These are phyloP conservation scores for Phyllostachys edulis DNA, from an alignment of 176 grass and related monocot genomes.

Conservation along the genomic window DNA sequence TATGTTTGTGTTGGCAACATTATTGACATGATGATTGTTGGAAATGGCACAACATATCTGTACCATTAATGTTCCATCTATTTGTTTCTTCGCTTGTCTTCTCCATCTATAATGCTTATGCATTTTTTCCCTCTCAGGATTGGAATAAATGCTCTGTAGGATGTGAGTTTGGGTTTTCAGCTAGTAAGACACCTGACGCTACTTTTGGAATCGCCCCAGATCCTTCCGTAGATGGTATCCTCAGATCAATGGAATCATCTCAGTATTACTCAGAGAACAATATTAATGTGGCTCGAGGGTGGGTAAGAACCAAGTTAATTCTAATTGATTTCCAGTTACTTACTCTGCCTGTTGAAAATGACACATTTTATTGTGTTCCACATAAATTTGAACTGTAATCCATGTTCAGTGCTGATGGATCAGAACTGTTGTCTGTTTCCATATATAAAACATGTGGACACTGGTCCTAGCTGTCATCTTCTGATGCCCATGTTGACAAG, in stretches of 20 bases:
- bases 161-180: slow-evolving; percentile 74
- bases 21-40: slow-evolving; percentile 1
- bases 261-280: slow-evolving; percentile 95
- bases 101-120: slow-evolving; percentile 19
- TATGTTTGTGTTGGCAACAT: neutral
- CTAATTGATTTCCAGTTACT: slow-evolving; percentile 5
- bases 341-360: slow-evolving; percentile 20
- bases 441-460: slow-evolving; percentile 10
- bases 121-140: slow-evolving; percentile 56
- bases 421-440: neutral
- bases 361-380: neutral
- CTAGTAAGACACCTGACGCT: slow-evolving; percentile 80
- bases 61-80: neutral
- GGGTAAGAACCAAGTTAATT: slow-evolving; percentile 80
- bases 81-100: neutral
- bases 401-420: slow-evolving; percentile 1
- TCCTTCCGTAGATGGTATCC: slow-evolving; percentile 49
- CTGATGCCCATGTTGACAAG: slow-evolving; percentile 1
- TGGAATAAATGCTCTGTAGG: slow-evolving; percentile 76
- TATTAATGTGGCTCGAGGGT: slow-evolving; percentile 77
- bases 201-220: slow-evolving; percentile 66
- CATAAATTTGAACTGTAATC: neutral
- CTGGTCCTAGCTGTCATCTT: neutral
- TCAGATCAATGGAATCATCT: slow-evolving; percentile 98
- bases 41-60: neutral